Percentiles rank a stretch among this genome's conserved stretches.
Conservation (phyloP, 805 yeast genomes). For the Yueomyces sp. region DNA sequence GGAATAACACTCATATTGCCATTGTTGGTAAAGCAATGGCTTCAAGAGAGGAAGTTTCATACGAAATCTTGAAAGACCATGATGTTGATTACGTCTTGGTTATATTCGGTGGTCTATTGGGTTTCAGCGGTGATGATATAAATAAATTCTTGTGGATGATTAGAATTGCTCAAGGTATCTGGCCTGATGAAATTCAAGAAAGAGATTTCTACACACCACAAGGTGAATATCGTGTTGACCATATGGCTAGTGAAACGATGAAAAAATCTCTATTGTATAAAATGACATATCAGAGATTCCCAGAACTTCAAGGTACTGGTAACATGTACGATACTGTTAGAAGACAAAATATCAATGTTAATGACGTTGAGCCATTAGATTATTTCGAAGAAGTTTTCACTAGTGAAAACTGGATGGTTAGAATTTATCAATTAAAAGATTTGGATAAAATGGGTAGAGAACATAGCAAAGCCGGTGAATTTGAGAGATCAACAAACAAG, state of each 20-base stretch:
- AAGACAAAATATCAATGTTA: slow-evolving; percentile 53
- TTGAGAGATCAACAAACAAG: slow-evolving; percentile 28
- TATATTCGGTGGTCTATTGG: slow-evolving; percentile 87
- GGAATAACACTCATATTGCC: slow-evolving; percentile 99
- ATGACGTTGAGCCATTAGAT: slow-evolving; percentile 42
- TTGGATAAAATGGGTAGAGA: slow-evolving; percentile 79
- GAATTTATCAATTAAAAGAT: slow-evolving; percentile 86
- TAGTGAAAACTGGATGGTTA: slow-evolving; percentile 90
- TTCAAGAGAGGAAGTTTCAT: slow-evolving; percentile 74
- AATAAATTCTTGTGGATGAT: slow-evolving; percentile 99
- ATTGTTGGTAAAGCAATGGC: slow-evolving; percentile 98
- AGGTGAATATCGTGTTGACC: slow-evolving; percentile 86
- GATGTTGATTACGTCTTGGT: slow-evolving; percentile 92
- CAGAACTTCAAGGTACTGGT: slow-evolving; percentile 46
- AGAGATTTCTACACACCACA: slow-evolving; percentile 66
- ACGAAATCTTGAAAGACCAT: slow-evolving; percentile 74
- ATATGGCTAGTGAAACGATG: slow-evolving; percentile 73
- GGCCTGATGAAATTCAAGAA: slow-evolving; percentile 98
- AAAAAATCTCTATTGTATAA: slow-evolving; percentile 85
- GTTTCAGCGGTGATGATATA: slow-evolving; percentile 91
- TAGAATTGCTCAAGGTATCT: slow-evolving; percentile 93
- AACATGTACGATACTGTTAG: slow-evolving; percentile 78
- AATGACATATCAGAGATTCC: slow-evolving; percentile 80
- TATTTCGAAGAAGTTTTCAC: slow-evolving; percentile 91
- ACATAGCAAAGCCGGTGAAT: slow-evolving; percentile 40